phyloP scores from a whole-genome alignment of 352 stramenopile species.

The Aphanomyces cochlioides region DNA sequence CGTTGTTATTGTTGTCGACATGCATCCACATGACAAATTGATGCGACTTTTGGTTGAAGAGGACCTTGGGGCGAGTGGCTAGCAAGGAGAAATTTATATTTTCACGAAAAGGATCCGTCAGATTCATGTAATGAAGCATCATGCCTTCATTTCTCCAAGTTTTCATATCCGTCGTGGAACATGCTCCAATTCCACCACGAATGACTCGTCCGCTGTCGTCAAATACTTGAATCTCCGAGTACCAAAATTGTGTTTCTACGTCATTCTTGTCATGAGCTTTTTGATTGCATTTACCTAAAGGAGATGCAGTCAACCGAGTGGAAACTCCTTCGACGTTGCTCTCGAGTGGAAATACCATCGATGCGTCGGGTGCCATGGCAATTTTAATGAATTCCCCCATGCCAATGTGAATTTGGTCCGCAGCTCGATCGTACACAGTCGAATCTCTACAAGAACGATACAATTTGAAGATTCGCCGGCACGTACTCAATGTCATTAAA shows the following conservation, averaged over 20 bases:
- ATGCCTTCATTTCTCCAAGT: conserved; percentile 94
- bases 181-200: conserved; percentile 85
- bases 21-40: conserved; percentile 97
- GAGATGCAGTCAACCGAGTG: background rate
- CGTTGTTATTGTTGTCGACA: conserved; percentile 84
- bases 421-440: background rate
- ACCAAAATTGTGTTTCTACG: conserved; percentile 48
- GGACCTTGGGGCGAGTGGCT: conserved; percentile 86
- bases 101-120: conserved; percentile 87
- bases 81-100: conserved; percentile 38
- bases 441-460: conserved; percentile 5
- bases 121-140: conserved; percentile 91
- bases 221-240: conserved; percentile 49
- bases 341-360: conserved; percentile 11
- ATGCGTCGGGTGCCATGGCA: background rate
- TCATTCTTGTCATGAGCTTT: background rate
- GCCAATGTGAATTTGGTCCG: background rate
- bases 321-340: background rate
- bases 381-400: conserved; percentile 12
- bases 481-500: conserved; percentile 65
- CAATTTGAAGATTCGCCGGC: background rate
- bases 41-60: conserved; percentile 82
- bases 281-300: background rate
- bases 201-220: background rate
- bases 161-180: conserved; percentile 86